Percentiles rank a stretch among this genome's conserved stretches.
Conservation (phyloP, 148 eudicot species). For the Camellia granthamiana region DNA sequence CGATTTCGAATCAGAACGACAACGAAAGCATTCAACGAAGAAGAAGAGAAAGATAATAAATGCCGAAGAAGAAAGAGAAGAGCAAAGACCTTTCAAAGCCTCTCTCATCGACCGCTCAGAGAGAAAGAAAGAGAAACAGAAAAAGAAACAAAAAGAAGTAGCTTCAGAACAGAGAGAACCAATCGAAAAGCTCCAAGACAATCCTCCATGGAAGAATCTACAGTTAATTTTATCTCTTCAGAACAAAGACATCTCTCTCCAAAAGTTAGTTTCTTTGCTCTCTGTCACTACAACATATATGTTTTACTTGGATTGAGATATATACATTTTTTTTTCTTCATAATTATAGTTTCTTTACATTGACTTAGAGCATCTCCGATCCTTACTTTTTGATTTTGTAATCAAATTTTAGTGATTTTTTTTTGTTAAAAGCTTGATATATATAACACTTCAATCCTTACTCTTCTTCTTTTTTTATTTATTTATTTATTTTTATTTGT, state of each 20-base stretch:
- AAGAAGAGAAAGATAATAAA: slow-evolving; percentile 22
- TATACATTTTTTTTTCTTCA: neutral
- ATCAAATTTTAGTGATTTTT: no score
- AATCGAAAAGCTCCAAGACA: neutral
- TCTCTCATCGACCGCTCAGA: slow-evolving; percentile 1
- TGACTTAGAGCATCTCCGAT: neutral
- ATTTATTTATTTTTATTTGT: no score
- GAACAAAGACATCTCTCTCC: slow-evolving; percentile 35
- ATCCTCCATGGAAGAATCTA: slow-evolving; percentile 66
- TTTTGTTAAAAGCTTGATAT: no score
- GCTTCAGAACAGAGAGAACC: neutral
- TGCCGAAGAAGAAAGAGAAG: slow-evolving; percentile 10
- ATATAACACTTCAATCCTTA: no score
- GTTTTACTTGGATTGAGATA: no score
- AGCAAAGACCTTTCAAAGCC: slow-evolving; percentile 11
- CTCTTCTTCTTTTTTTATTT: no score
- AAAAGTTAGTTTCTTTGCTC: slow-evolving; percentile 33
- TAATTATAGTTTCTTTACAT: neutral
- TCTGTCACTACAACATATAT: neutral
- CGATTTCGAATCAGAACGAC: slow-evolving; percentile 10
- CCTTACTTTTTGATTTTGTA: no score
- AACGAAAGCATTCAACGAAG: slow-evolving; percentile 14
- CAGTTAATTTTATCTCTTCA: slow-evolving; percentile 57
- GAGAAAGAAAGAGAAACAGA: slow-evolving; percentile 2
- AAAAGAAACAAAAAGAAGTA: neutral